These are phyloP conservation scores for Pleurotus djamor DNA, from an alignment of 768 basidiomycete genomes.

Conservation along the genomic window DNA sequence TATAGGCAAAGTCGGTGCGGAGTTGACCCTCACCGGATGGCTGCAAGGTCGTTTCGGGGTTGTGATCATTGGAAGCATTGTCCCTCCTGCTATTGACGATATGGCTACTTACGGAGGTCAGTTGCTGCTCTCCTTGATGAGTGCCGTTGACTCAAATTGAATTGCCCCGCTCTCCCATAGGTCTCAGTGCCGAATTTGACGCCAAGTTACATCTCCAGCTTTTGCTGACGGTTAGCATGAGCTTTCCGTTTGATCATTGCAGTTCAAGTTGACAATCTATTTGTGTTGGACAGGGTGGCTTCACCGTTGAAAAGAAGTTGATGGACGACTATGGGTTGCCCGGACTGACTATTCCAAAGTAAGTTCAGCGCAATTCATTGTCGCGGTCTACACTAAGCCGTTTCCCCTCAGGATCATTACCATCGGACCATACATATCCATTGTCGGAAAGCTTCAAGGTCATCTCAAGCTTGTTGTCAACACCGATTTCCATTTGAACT, in stretches of 20 bases:
- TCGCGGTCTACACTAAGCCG: too few species aligned
- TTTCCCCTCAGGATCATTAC: not conserved
- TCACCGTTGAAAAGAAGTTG: not conserved
- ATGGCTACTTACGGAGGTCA: not conserved
- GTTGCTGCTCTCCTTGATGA: not conserved
- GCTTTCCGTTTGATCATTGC: not conserved
- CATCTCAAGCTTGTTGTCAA: not conserved
- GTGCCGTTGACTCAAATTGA: not conserved
- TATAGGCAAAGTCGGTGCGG: not conserved
- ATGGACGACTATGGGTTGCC: not conserved
- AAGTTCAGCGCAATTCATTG: not conserved
- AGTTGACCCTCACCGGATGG: not conserved
- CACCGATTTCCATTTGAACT: not conserved
- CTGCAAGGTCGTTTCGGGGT: not conserved
- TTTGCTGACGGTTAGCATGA: not conserved
- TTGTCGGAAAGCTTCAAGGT: not conserved
- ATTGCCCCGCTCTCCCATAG: not conserved
- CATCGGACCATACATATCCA: not conserved
- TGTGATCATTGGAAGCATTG: slow-evolving; percentile 13
- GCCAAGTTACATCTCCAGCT: not conserved
- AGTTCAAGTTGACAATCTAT: not conserved
- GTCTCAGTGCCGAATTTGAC: not conserved
- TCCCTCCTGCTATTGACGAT: slow-evolving; percentile 7
- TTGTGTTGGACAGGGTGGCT: not conserved
- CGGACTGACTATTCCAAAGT: not conserved